Percentiles rank a stretch among this genome's conserved stretches.
These are phyloP conservation scores for Fusarium sp. DNA, from an alignment of 2,329 filamentous ascomycete species.

Conservation along the genomic window DNA sequence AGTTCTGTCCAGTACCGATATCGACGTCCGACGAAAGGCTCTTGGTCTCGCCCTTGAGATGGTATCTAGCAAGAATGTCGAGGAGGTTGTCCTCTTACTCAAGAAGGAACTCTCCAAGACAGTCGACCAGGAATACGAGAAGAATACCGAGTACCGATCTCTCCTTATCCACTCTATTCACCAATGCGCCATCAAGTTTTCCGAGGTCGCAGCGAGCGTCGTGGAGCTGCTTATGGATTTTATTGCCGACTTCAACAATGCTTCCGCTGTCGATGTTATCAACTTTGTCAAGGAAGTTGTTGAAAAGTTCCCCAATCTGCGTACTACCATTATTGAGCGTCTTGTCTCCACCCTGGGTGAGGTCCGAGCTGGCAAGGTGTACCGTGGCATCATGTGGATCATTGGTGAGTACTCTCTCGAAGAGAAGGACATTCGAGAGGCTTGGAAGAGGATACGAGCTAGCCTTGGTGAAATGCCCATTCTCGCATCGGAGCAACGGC, in stretches of 20 bases:
- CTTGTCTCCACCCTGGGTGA: slow-evolving; percentile 91
- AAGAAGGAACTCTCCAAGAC: slow-evolving; percentile 99
- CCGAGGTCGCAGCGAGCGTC: slow-evolving; percentile 95
- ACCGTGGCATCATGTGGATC: slow-evolving; percentile 96
- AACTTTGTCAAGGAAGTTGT: slow-evolving; percentile 99
- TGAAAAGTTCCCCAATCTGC: slow-evolving; percentile 93
- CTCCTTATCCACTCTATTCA: slow-evolving; percentile 97
- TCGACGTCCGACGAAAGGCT: slow-evolving; percentile 94
- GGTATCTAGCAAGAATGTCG: slow-evolving; percentile 98
- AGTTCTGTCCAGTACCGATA: slow-evolving; percentile 92
- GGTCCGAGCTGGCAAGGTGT: slow-evolving; percentile 96
- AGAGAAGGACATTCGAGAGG: slow-evolving; percentile 91
- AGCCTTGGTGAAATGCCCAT: slow-evolving; percentile 98
- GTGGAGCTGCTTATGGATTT: slow-evolving; percentile 99
- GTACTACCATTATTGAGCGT: slow-evolving; percentile 85
- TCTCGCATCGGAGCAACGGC: slow-evolving; percentile 89
- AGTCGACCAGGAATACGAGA: slow-evolving; percentile 98
- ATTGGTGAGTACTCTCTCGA: slow-evolving; percentile 96
- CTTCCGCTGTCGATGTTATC: slow-evolving; percentile 96
- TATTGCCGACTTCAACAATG: slow-evolving; percentile 97
- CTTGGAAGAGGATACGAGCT: slow-evolving; percentile 94
- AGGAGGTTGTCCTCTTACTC: slow-evolving; percentile 92
- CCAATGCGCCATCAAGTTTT: slow-evolving; percentile 98
- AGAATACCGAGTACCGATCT: slow-evolving; percentile 94
- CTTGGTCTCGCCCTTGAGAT: slow-evolving; percentile 92